Base-by-base conservation (phyloP, 148 eudicot species). In the Camellia japonica region DNA sequence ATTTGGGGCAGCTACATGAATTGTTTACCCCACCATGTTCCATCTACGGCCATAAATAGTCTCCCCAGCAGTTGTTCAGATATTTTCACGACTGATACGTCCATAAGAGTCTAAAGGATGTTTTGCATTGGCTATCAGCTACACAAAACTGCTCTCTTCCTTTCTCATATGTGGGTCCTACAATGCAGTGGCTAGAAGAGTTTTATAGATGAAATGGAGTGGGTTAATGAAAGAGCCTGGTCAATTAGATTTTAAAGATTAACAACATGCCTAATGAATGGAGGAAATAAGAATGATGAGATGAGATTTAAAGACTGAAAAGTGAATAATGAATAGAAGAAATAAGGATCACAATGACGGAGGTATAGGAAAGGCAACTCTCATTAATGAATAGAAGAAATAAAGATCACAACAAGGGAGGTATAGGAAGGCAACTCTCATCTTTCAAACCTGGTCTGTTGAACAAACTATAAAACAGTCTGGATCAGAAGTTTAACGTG, bases 1-100 rank as follows among this genome's bases (percentile, higher is more conserved):
- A 67, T 67, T 67, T 67, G 47, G 71, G 71, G 47, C 49, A 67
- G 49, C 71, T 38, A 67, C 71, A 41, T 42, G 71, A 67, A 67
- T 43, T 67, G 71, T 67, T 67, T 42, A 42, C 71, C 71, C 49
- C 71, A 42, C 19, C 71, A 6, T 67, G 71, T 11, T 67, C 9
- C 41, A 38, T 67, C 71, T 67, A 67, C 18, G 49, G 49, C 71
- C 71, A 6, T 58, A 58, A 5, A 44, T 68, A 68, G 3, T 67
- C 71, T 67, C 71, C 46, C 71, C 46, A 67, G 71, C 71, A 67
- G 71, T 67, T 41, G 71, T n/a, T 5, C 71, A 42, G 4, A 67
- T 67, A 67, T 67, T 67, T 67, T 67, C 71, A 41, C 47, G 18
- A 67, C n/a, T 67, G 44, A 6, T 41, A 67, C 13, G 71, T 67